Base-by-base conservation (phyloP, 352 stramenopile species). In the Phytophthora vignae region DNA sequence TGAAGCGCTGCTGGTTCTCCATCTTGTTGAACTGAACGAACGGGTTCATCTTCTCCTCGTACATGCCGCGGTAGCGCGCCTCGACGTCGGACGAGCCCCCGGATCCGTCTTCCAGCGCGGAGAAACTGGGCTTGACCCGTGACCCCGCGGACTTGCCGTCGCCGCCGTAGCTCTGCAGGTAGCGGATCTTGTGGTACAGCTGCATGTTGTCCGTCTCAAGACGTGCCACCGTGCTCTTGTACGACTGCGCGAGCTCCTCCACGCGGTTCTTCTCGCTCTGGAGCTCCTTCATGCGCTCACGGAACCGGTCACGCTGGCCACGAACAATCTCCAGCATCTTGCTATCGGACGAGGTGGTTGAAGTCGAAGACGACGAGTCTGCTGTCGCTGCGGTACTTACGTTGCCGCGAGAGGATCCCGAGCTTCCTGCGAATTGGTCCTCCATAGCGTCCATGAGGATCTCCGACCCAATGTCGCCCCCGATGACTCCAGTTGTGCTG, bases 1-100 rank as follows among this genome's bases (percentile, higher is more conserved):
- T 88, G 64, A 94, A 95, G 52, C 93, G 93, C 71, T 95, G 88
- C 68, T 96, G 88, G 42, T 71, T 88, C 80, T 98, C 92, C 71
- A 93, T 86, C 74, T 94, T 91, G 76, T 95, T 97, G 71, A 98
- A 97, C 65, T 97, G 89, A 56, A 91, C 88, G 73, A 98, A 98
- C 38, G 92, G 92, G 65, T 96, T 97, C 86, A 97, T 95, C 53
- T 94, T 92, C 67, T 94, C 87, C 61, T 98, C 92, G 80, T 98
- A 98, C 81, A 97, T 83, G 52, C 76, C 77, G 53, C 88, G 84
- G 76, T 97, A 97, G n/a, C 87, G 84, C 2, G 80, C 76, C 73
- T 95, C 86, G n/a, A 92, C 79, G 19, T 94, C 84, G 21, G 71
- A 73, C 9, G 55, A 49, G 9, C 57, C 55, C 6, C 60, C 69